Evolutionary conservation across 169 alveolate species (phyloP).

Genomic region (Plasmodium billcollinsi): DNA sequence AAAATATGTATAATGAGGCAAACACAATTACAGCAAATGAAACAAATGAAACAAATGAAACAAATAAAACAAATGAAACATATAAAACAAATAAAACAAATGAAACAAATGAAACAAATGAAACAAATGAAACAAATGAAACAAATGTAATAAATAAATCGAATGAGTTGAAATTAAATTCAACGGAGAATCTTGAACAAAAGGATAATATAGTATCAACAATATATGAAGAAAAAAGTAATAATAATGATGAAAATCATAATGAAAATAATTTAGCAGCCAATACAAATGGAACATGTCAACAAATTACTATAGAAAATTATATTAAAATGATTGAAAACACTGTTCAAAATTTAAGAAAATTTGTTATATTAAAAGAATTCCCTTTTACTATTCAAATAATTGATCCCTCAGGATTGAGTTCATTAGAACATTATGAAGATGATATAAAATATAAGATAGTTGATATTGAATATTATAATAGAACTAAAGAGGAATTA

Average conservation of each 20-base stretch:
- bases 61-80: background rate
- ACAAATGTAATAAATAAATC: background rate
- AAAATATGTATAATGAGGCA: constrained; percentile 56
- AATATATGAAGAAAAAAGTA: background rate
- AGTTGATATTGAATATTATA: constrained; percentile 82
- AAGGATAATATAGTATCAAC: background rate
- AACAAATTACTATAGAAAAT: constrained; percentile 68
- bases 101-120: background rate
- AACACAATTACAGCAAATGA: constrained; percentile 6
- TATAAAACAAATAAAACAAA: background rate
- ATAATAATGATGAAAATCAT: background rate
- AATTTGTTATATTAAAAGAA: constrained; percentile 29
- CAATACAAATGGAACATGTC: constrained; percentile 1
- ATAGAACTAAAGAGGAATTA: constrained; percentile 85
- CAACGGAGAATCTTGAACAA: background rate
- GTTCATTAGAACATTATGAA: constrained; percentile 87
- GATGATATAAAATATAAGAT: constrained; percentile 81
- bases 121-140: background rate
- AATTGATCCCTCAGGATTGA: constrained; percentile 95
- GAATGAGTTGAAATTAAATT: background rate
- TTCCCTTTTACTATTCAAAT: constrained; percentile 90
- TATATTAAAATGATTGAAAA: constrained; percentile 64
- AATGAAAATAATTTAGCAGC: background rate
- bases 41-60: background rate
- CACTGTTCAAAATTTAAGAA: constrained; percentile 32